phyloP scores from a whole-genome alignment of 192 early-diverging fungal species.

The Rhizoclosmatium globosum region DNA sequence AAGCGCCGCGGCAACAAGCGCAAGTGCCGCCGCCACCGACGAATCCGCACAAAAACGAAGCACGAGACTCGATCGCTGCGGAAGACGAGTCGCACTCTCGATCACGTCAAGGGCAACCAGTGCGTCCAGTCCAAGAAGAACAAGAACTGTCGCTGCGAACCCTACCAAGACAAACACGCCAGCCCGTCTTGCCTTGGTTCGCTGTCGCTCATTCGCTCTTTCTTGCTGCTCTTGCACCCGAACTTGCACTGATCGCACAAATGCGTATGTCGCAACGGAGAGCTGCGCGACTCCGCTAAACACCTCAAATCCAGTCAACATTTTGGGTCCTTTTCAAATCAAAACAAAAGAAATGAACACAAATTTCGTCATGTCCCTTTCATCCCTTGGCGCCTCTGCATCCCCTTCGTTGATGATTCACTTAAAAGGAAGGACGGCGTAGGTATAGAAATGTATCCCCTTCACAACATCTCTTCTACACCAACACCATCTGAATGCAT shows the following conservation, averaged over 20 bases:
- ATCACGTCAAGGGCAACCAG: neutral
- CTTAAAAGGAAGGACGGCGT: too few relatives aligned
- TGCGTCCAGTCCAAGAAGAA: neutral
- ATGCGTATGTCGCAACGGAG: neutral
- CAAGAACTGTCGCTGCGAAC: neutral
- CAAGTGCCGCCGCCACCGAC: neutral
- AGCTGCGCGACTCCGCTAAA: neutral
- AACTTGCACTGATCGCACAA: neutral
- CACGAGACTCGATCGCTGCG: neutral
- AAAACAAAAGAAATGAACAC: too few relatives aligned
- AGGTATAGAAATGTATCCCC: too few relatives aligned
- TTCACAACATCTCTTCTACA: too few relatives aligned
- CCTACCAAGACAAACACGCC: neutral
- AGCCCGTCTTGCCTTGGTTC: neutral
- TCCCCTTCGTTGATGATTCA: too few relatives aligned
- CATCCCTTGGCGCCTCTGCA: too few relatives aligned
- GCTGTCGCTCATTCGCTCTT: neutral
- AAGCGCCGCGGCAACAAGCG: too few relatives aligned
- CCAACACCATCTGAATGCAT: too few relatives aligned
- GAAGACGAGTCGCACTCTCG: neutral
- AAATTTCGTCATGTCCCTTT: too few relatives aligned
- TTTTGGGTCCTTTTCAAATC: conserved; percentile 1
- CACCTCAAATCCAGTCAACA: neutral
- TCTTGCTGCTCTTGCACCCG: neutral
- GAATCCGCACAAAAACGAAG: neutral